Conservation (phyloP, 75 land plant genomes). For the Pinus tabuliformis region DNA sequence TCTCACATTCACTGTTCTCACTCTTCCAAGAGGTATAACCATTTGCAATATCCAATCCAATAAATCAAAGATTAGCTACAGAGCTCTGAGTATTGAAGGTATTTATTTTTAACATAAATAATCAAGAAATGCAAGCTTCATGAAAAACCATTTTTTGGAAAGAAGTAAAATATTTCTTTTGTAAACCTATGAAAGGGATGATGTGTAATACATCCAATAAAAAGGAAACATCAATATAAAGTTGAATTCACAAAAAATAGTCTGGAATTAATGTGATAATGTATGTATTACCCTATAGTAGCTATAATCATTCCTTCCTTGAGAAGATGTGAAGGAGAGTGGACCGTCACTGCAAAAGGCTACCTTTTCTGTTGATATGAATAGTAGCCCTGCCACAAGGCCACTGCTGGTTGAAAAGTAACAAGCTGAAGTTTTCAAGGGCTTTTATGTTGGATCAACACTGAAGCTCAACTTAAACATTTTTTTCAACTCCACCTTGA, state of each 20-base stretch:
- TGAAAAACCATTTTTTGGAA: too few relatives aligned
- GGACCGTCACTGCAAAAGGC: conserved; percentile 63
- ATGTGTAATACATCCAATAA: too few relatives aligned
- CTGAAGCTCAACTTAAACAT: conserved; percentile 39
- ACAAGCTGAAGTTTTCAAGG: conserved; percentile 56
- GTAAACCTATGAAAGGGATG: too few relatives aligned
- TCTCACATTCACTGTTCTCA: conserved; percentile 28
- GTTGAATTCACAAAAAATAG: neutral
- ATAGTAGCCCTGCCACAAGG: conserved; percentile 60
- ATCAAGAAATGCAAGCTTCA: too few relatives aligned
- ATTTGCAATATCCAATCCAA: conserved; percentile 21
- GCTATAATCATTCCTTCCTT: conserved; percentile 13
- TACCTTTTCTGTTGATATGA: conserved; percentile 55
- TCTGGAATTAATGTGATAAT: neutral
- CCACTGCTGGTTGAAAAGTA: conserved; percentile 61
- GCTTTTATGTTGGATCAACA: conserved; percentile 32
- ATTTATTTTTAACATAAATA: too few relatives aligned
- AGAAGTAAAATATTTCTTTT: too few relatives aligned
- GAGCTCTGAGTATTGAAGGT: too few relatives aligned
- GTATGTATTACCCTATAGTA: conserved; percentile 44
- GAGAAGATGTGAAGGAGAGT: conserved; percentile 24
- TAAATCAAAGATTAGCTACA: neutral
- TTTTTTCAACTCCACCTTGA: conserved; percentile 50
- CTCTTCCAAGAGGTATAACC: conserved; percentile 41
- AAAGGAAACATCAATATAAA: too few relatives aligned